Evolutionary conservation across 2,329 filamentous ascomycete genomes (phyloP).

Genomic region (Lecanicillium sp.): DNA sequence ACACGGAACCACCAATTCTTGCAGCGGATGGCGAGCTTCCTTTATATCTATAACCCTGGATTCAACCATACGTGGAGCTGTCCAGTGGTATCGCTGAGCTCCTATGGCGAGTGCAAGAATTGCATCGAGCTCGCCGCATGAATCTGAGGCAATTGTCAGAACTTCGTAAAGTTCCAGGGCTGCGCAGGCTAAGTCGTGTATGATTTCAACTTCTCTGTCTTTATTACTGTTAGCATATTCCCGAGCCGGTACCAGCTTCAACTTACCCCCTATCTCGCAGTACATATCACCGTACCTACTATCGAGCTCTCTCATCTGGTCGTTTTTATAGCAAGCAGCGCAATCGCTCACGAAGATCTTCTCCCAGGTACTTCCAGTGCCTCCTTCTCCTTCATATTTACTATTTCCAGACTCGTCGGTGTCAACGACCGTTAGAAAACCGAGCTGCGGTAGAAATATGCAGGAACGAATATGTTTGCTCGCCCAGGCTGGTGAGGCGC

Average conservation of each 20-base stretch:
- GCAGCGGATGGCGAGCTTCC: conserved; percentile 77
- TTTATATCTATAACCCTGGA: conserved; percentile 66
- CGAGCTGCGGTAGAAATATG: conserved; percentile 84
- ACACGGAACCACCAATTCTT: conserved; percentile 71
- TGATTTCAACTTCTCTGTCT: conserved; percentile 86
- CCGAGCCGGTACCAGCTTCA: neutral
- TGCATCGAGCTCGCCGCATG: conserved; percentile 82
- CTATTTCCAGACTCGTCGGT: conserved; percentile 42
- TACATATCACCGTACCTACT: conserved; percentile 77
- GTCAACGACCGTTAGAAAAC: conserved; percentile 77
- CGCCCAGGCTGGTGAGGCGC: conserved; percentile 53
- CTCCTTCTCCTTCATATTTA: conserved; percentile 54
- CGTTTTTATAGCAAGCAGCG: conserved; percentile 79
- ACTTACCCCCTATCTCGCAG: conserved; percentile 68
- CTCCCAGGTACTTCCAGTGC: conserved; percentile 60
- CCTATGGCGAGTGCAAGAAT: conserved; percentile 72
- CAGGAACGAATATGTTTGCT: conserved; percentile 57
- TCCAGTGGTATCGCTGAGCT: conserved; percentile 66
- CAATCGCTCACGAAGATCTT: conserved; percentile 66
- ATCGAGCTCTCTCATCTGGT: conserved; percentile 73
- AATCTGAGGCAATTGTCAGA: conserved; percentile 63
- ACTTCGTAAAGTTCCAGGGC: conserved; percentile 62
- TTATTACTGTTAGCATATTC: conserved; percentile 13
- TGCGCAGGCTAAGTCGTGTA: conserved; percentile 65
- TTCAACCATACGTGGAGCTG: conserved; percentile 59